Conservation (phyloP, 106 monocot genomes). For the Chionographis japonica region DNA sequence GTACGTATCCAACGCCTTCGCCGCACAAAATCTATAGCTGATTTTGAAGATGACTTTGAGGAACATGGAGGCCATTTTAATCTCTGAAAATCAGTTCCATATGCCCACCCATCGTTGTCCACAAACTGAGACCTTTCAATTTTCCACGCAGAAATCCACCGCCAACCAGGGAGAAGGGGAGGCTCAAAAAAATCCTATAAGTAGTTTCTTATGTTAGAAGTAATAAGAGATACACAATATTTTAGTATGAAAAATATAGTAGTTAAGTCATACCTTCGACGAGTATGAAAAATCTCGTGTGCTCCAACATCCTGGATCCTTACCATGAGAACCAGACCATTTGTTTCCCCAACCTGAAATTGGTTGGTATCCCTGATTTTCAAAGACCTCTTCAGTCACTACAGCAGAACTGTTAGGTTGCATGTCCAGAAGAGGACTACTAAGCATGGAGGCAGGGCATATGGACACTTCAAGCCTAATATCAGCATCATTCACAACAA, state of each 20-base stretch:
- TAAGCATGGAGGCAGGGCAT: conserved; percentile 38
- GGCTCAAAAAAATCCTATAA: conserved; percentile 80
- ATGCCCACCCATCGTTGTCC: conserved; percentile 82
- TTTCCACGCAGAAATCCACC: conserved; percentile 77
- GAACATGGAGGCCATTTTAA: conserved; percentile 76
- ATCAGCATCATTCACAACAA: conserved; percentile 70
- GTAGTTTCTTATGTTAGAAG: not conserved
- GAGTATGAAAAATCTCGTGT: conserved; percentile 69
- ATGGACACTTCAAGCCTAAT: conserved; percentile 73
- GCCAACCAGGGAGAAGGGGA: conserved; percentile 64
- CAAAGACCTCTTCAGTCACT: conserved; percentile 70
- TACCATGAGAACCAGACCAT: conserved; percentile 17
- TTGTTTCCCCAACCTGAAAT: conserved; percentile 65
- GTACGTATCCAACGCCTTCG: conserved; percentile 83
- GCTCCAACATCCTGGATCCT: conserved; percentile 59
- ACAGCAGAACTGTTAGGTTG: conserved; percentile 9
- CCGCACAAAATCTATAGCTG: conserved; percentile 56
- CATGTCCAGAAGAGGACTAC: conserved; percentile 8
- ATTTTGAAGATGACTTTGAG: conserved; percentile 50
- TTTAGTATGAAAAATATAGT: conserved; percentile 1
- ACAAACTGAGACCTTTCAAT: conserved; percentile 67
- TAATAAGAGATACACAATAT: not conserved
- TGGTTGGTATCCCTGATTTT: conserved; percentile 73
- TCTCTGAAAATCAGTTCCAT: conserved; percentile 71
- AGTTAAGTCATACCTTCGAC: conserved; percentile 48